A percentile compares a stretch with the other conserved stretches of the same genome.
Conservation (phyloP, 495 filamentous ascomycete species). For the Elasticomyces elasticus region DNA sequence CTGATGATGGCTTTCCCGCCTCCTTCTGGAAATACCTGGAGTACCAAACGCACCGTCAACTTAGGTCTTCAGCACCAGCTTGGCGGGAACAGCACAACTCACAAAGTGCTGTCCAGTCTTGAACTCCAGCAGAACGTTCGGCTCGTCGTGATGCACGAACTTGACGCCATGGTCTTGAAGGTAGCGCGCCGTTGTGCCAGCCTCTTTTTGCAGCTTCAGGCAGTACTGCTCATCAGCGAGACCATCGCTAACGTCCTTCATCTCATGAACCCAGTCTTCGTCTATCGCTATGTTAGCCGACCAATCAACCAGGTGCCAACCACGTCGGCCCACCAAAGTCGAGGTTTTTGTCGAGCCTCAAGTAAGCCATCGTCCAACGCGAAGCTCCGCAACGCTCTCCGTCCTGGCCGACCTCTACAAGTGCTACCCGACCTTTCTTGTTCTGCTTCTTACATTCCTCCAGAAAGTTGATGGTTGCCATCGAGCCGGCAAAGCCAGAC, state of each 20-base stretch:
- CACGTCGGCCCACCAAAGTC: conserved; percentile 11
- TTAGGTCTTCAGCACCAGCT: too few species aligned
- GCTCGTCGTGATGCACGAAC: conserved; percentile 23
- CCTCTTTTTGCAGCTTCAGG: conserved; percentile 18
- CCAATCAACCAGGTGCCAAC: neutral
- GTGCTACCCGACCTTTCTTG: conserved; percentile 22
- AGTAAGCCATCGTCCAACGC: conserved; percentile 28
- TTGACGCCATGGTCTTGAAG: conserved; percentile 21
- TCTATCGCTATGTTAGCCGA: conserved; percentile 1
- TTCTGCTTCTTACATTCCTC: conserved; percentile 20
- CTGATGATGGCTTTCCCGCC: conserved; percentile 22
- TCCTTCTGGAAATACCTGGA: conserved; percentile 23
- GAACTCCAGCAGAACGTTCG: conserved; percentile 24
- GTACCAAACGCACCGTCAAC: too few species aligned
- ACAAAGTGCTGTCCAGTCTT: conserved; percentile 20
- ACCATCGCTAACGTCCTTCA: conserved; percentile 23
- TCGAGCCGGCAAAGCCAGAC: conserved; percentile 24
- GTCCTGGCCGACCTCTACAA: conserved; percentile 24
- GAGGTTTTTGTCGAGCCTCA: conserved; percentile 23
- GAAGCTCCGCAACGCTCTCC: conserved; percentile 24
- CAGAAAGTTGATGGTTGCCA: conserved; percentile 25
- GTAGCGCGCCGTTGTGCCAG: conserved; percentile 14
- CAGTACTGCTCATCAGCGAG: conserved; percentile 23
- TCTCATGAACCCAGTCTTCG: conserved; percentile 25
- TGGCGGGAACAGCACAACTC: too few species aligned